Conservation (phyloP, 139 green algal genomes). For the Chloropicon primus region DNA sequence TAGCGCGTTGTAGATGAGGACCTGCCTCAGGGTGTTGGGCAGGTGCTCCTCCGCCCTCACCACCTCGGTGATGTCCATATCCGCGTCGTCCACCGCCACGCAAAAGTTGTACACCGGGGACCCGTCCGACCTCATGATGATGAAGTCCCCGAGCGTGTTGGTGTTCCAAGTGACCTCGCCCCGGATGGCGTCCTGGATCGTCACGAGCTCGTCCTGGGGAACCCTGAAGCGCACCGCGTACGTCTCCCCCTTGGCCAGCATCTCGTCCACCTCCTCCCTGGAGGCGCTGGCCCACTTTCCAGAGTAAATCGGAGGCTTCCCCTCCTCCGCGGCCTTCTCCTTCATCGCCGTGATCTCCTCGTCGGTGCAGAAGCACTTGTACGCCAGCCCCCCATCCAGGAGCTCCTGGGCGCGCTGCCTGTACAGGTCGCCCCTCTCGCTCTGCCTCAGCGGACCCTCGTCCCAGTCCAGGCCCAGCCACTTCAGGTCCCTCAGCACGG, state of each 20-base stretch:
- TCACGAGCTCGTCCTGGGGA: slow-evolving; percentile 41
- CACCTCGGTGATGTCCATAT: slow-evolving; percentile 95
- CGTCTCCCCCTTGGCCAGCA: slow-evolving; percentile 58
- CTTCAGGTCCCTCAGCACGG: slow-evolving; percentile 76
- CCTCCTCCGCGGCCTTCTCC: slow-evolving; percentile 59
- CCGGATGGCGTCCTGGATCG: slow-evolving; percentile 63
- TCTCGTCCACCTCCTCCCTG: slow-evolving; percentile 37
- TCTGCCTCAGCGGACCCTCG: slow-evolving; percentile 67
- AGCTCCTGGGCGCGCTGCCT: slow-evolving; percentile 76
- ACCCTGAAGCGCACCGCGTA: slow-evolving; percentile 92
- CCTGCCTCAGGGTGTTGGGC: slow-evolving; percentile 93
- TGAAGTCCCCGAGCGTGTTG: slow-evolving; percentile 97
- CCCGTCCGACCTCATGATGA: slow-evolving; percentile 90
- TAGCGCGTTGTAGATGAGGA: slow-evolving; percentile 91
- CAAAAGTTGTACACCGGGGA: slow-evolving; percentile 99
- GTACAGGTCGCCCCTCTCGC: slow-evolving; percentile 84
- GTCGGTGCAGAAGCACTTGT: slow-evolving; percentile 98
- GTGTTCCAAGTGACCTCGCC: slow-evolving; percentile 80
- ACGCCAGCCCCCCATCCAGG: slow-evolving; percentile 65
- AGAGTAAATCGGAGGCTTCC: not conserved
- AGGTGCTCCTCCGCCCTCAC: slow-evolving; percentile 95
- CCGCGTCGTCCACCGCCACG: slow-evolving; percentile 90
- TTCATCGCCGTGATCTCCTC: slow-evolving; percentile 73
- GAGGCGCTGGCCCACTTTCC: slow-evolving; percentile 11
- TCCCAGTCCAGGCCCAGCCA: slow-evolving; percentile 96